A percentile compares a stretch with the other conserved stretches of the same genome.
phyloP scores from a whole-genome alignment of 2,329 filamentous ascomycete species.

The Metarhizium sp. region DNA sequence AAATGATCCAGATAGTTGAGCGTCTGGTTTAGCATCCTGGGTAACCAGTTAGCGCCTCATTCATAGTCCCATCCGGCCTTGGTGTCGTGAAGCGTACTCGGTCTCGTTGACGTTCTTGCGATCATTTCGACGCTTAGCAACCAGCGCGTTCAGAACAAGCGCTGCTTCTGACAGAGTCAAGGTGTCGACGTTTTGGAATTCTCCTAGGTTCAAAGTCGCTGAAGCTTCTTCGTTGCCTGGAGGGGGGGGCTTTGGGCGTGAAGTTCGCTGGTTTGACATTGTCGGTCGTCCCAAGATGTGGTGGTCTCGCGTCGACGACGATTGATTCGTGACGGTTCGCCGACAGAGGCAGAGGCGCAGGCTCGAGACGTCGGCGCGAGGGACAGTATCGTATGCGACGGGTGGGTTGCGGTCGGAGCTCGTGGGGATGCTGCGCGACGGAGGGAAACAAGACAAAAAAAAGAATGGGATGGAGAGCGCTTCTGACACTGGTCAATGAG shows the following conservation, averaged over 20 bases:
- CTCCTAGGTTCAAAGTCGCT: constrained; percentile 73
- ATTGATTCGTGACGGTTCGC: not conserved
- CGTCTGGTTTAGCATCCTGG: constrained; percentile 73
- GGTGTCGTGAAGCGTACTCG: constrained; percentile 46
- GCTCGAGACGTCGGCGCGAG: not conserved
- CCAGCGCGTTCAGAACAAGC: constrained; percentile 82
- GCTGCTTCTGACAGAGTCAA: constrained; percentile 87
- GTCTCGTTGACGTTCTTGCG: constrained; percentile 77
- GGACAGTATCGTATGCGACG: not conserved
- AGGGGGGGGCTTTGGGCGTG: constrained; percentile 58
- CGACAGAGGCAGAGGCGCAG: not conserved
- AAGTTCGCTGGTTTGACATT: constrained; percentile 37
- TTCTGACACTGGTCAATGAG: not conserved
- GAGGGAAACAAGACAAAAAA: not conserved
- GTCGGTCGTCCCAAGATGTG: not conserved
- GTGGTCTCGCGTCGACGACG: not conserved
- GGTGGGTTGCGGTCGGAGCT: constrained; percentile 1
- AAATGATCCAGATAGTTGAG: constrained; percentile 91
- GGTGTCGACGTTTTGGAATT: constrained; percentile 86
- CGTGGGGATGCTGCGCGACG: constrained; percentile 1
- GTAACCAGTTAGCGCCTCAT: not conserved
- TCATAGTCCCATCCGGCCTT: constrained; percentile 7
- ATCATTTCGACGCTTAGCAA: constrained; percentile 69
- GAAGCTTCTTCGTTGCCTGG: constrained; percentile 84
- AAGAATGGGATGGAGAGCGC: not conserved